Evolutionary conservation across 768 basidiomycete species (phyloP).

Genomic region (Lactifluus hygrophoroides): DNA sequence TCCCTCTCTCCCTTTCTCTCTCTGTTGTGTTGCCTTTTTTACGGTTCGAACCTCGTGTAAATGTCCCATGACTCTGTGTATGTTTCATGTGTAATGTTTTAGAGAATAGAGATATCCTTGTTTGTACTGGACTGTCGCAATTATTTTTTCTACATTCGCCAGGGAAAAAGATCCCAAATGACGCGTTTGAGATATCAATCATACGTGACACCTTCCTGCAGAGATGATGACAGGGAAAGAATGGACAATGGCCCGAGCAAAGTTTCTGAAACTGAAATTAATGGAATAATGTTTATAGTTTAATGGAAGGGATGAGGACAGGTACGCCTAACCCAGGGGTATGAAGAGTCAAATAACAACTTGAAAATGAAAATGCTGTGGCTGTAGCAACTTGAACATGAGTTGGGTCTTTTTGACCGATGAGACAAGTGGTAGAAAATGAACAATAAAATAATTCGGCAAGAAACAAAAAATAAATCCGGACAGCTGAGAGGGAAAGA

Average conservation of each 20-base stretch:
- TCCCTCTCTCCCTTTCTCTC: background rate
- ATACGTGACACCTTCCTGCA: background rate
- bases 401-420: too few species aligned
- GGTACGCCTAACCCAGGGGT: too few species aligned
- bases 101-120: background rate
- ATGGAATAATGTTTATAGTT: too few species aligned
- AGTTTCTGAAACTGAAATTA: background rate
- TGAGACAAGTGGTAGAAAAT: too few species aligned
- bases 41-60: background rate
- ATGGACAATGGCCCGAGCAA: background rate
- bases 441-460: too few species aligned
- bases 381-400: too few species aligned
- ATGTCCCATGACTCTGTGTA: background rate
- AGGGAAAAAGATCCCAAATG: background rate
- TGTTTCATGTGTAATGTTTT: constrained; percentile 1
- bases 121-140: background rate
- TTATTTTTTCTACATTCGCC: too few species aligned
- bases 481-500: background rate
- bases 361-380: too few species aligned
- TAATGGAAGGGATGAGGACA: too few species aligned
- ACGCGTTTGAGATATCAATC: background rate
- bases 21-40: background rate
- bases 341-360: too few species aligned
- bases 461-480: too few species aligned
- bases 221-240: background rate